These are phyloP conservation scores for Geranium rotundifolium DNA, from an alignment of 345 rosid species.

Conservation along the genomic window DNA sequence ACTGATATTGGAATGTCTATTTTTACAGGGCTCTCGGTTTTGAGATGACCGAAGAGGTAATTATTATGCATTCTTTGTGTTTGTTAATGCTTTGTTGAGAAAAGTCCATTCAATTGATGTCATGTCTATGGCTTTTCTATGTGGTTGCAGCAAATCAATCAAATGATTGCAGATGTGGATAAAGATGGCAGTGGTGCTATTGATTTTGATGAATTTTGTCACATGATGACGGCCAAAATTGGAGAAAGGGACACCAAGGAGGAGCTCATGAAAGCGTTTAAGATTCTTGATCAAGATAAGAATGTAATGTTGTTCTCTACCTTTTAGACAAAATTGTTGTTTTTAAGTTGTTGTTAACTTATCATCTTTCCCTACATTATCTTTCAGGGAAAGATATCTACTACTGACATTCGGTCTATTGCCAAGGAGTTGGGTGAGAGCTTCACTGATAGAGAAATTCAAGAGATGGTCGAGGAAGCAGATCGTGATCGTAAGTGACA, in stretches of 20 bases:
- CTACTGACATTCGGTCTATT: constrained; percentile 43
- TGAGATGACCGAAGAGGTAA: constrained; percentile 90
- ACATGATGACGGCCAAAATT: constrained; percentile 96
- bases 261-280: constrained; percentile 76
- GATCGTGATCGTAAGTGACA: constrained; percentile 56
- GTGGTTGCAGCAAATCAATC: constrained; percentile 60
- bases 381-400: constrained; percentile 65
- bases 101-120: background rate
- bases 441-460: constrained; percentile 58
- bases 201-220: constrained; percentile 84
- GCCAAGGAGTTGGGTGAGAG: constrained; percentile 69
- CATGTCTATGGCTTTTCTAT: constrained; percentile 6
- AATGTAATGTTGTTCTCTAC: constrained; percentile 31
- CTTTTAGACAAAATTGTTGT: background rate
- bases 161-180: constrained; percentile 98
- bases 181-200: constrained; percentile 96
- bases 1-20: constrained; percentile 8
- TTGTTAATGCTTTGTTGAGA: background rate
- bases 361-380: constrained; percentile 1
- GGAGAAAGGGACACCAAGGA: constrained; percentile 92
- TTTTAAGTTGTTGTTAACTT: constrained; percentile 2
- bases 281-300: constrained; percentile 72
- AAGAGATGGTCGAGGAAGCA: constrained; percentile 80
- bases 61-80: constrained; percentile 1
- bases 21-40: constrained; percentile 88